Evolutionary conservation across 179 eudicot genomes (phyloP).

Genomic region (Silene vulgaris): DNA sequence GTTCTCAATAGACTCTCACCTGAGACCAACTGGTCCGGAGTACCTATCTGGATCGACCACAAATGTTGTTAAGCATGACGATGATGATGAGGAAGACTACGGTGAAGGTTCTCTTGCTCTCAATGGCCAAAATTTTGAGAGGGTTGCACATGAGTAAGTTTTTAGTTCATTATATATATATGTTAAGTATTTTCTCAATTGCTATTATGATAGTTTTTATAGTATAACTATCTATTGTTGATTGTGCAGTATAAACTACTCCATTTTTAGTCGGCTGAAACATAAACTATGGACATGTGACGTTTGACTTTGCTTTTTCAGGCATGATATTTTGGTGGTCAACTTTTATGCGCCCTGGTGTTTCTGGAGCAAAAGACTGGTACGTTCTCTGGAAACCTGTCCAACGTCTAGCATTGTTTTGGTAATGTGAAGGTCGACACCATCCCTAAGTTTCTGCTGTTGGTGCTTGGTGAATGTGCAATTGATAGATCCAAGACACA

Average conservation of each 20-base stretch:
- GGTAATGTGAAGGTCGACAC: not conserved
- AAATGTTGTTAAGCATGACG: slow-evolving; percentile 67
- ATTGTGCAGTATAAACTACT: not conserved
- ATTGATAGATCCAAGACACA: not conserved
- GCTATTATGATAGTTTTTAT: not conserved
- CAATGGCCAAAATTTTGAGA: slow-evolving; percentile 58
- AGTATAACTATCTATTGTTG: not conserved
- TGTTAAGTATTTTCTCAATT: not conserved
- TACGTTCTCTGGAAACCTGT: slow-evolving; percentile 20
- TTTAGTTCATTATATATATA: not conserved
- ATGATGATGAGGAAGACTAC: slow-evolving; percentile 63
- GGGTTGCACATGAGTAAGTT: slow-evolving; percentile 65
- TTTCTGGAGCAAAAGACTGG: slow-evolving; percentile 86
- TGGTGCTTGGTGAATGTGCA: not conserved
- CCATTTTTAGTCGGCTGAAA: not conserved
- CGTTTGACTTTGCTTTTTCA: slow-evolving; percentile 31
- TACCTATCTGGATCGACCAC: slow-evolving; percentile 52
- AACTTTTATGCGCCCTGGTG: slow-evolving; percentile 99
- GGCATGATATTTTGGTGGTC: slow-evolving; percentile 74
- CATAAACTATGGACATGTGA: not conserved
- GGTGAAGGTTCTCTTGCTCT: slow-evolving; percentile 67
- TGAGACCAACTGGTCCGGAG: slow-evolving; percentile 65
- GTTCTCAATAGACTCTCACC: slow-evolving; percentile 61
- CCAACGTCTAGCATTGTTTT: not conserved
- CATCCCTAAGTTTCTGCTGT: not conserved